Conservation (phyloP, 2,329 filamentous ascomycete species). For the Trichoderma harzianum region DNA sequence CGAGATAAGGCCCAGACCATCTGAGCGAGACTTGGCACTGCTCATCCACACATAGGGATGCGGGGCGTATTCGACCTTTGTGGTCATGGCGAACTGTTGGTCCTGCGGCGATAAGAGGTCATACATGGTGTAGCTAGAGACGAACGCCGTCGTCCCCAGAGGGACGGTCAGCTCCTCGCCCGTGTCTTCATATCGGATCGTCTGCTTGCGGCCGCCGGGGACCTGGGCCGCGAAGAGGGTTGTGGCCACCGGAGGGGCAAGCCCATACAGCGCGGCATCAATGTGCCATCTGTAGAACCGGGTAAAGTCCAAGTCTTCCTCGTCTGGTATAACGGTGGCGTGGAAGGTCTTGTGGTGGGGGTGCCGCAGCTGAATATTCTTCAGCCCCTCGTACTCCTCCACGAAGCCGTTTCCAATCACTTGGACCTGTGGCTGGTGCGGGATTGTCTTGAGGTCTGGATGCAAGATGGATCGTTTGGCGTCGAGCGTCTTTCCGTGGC, state of each 20-base stretch:
- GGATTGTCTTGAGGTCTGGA: constrained; percentile 76
- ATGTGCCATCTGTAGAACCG: constrained; percentile 78
- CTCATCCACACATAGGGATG: constrained; percentile 85
- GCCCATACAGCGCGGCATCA: constrained; percentile 71
- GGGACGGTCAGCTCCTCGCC: constrained; percentile 64
- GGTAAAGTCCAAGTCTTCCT: constrained; percentile 48
- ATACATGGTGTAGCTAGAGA: constrained; percentile 68
- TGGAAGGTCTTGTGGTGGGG: constrained; percentile 79
- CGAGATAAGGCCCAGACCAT: constrained; percentile 68
- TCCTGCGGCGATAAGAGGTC: constrained; percentile 62
- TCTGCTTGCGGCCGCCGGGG: constrained; percentile 63
- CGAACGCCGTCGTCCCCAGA: constrained; percentile 74
- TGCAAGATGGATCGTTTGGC: constrained; percentile 63
- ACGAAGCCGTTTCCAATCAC: constrained; percentile 76
- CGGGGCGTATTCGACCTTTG: constrained; percentile 69
- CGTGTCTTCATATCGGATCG: constrained; percentile 68
- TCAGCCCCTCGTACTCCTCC: constrained; percentile 65
- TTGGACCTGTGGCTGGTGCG: constrained; percentile 71
- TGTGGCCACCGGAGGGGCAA: constrained; percentile 71
- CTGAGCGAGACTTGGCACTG: constrained; percentile 60
- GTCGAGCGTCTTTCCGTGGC: constrained; percentile 73
- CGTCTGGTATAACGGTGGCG: constrained; percentile 55
- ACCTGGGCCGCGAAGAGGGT: constrained; percentile 72
- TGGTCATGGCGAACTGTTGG: constrained; percentile 63
- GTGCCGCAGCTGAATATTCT: constrained; percentile 65